phyloP scores from a whole-genome alignment of 495 filamentous ascomycete species.

The Aspergillus indologenus region DNA sequence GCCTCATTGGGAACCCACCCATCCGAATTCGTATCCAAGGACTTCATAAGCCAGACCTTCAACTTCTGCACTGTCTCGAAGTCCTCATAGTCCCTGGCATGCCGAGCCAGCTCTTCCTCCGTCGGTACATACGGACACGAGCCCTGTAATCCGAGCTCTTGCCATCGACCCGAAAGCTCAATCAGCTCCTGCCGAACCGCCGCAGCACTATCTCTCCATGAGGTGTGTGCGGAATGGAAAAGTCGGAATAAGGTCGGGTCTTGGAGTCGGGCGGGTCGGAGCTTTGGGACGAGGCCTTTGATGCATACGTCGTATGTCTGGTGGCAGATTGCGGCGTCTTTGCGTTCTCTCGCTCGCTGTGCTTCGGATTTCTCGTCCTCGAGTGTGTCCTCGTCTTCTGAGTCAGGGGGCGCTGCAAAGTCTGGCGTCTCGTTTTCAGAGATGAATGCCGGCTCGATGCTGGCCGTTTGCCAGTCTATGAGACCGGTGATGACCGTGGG shows the following conservation, averaged over 20 bases:
- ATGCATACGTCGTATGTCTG: constrained; percentile 39
- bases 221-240: constrained; percentile 39
- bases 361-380: constrained; percentile 14
- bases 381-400: constrained; percentile 14
- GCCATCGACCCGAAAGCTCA: constrained; percentile 33
- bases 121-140: constrained; percentile 33
- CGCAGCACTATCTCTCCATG: constrained; percentile 40
- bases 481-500: constrained; percentile 38
- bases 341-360: no score
- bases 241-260: constrained; percentile 37
- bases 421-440: constrained; percentile 38
- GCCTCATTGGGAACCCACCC: constrained; percentile 32
- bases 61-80: constrained; percentile 35
- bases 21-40: constrained; percentile 23
- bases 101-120: constrained; percentile 27
- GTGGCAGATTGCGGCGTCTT: constrained; percentile 29
- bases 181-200: constrained; percentile 39
- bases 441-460: constrained; percentile 38
- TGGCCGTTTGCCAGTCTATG: constrained; percentile 42
- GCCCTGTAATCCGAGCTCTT: constrained; percentile 30
- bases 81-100: constrained; percentile 34
- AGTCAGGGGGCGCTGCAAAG: constrained; percentile 25
- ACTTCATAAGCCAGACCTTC: constrained; percentile 27
- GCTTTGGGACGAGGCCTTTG: constrained; percentile 33
- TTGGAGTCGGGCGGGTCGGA: constrained; percentile 31